These are phyloP conservation scores for Nyctanthes arbortristis DNA, from an alignment of 257 asterid genomes.

Conservation along the genomic window DNA sequence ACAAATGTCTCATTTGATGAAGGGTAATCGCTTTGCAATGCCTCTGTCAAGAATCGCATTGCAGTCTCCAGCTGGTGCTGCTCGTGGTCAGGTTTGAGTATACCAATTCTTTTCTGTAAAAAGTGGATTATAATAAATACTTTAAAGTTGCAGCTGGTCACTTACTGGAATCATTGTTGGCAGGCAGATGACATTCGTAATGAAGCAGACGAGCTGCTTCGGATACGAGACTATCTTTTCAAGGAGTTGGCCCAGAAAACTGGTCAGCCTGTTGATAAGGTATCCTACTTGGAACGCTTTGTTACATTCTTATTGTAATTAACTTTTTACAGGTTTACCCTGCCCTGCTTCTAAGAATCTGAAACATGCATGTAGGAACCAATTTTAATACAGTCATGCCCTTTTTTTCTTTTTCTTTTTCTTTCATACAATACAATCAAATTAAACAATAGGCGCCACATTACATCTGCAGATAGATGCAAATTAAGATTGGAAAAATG, in stretches of 20 bases:
- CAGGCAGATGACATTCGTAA: conserved; percentile 89
- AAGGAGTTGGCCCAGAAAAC: conserved; percentile 85
- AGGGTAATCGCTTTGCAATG: conserved; percentile 85
- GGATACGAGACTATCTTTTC: conserved; percentile 89
- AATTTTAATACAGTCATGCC: not conserved
- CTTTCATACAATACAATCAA: no score
- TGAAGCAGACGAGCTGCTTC: conserved; percentile 81
- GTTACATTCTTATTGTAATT: not conserved
- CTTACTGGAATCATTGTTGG: conserved; percentile 12
- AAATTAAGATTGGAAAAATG: not conserved
- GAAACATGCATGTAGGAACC: not conserved
- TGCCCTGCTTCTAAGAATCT: not conserved
- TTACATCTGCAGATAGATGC: not conserved
- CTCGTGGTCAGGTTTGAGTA: conserved; percentile 84
- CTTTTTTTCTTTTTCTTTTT: not conserved
- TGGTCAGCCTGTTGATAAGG: conserved; percentile 85
- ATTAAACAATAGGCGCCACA: not conserved
- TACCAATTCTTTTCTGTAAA: conserved; percentile 1
- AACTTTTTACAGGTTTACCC: not conserved
- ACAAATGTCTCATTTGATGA: conserved; percentile 14
- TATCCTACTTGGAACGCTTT: conserved; percentile 15
- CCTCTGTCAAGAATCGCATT: conserved; percentile 72
- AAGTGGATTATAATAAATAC: not conserved
- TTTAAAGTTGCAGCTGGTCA: conserved; percentile 9
- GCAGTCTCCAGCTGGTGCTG: conserved; percentile 94